Evolutionary conservation across 495 filamentous ascomycete genomes (phyloP).

Genomic region (Xylona heveae): DNA sequence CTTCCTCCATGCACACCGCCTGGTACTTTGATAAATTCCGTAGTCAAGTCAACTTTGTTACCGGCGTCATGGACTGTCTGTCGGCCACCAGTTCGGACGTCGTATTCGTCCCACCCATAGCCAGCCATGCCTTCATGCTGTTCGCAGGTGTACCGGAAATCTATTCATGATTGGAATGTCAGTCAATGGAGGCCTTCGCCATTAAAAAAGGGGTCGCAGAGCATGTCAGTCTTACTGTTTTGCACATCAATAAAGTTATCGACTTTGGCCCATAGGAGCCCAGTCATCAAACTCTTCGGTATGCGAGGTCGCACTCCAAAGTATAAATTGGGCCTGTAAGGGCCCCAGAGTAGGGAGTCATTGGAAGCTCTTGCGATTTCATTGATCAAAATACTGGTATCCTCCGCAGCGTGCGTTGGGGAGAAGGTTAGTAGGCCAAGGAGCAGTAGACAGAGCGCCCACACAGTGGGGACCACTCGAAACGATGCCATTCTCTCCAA

Average conservation of each 20-base stretch:
- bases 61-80: slow-evolving; percentile 78
- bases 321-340: slow-evolving; percentile 87
- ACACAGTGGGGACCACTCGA: too few species aligned
- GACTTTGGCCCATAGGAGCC: slow-evolving; percentile 77
- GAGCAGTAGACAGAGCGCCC: too few species aligned
- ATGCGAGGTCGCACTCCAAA: slow-evolving; percentile 82
- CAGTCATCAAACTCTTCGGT: slow-evolving; percentile 63
- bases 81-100: slow-evolving; percentile 63
- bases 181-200: slow-evolving; percentile 4
- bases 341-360: slow-evolving; percentile 83
- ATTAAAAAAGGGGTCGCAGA: not conserved
- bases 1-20: slow-evolving; percentile 73
- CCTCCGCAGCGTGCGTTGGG: slow-evolving; percentile 1
- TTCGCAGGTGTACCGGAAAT: slow-evolving; percentile 85
- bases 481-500: too few species aligned
- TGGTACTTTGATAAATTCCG: slow-evolving; percentile 81
- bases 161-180: slow-evolving; percentile 20
- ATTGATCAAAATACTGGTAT: slow-evolving; percentile 5
- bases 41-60: slow-evolving; percentile 76
- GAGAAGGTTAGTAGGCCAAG: too few species aligned
- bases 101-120: slow-evolving; percentile 96
- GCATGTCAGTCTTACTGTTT: slow-evolving; percentile 36
- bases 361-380: slow-evolving; percentile 36
- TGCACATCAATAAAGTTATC: slow-evolving; percentile 63
- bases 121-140: slow-evolving; percentile 87